Evolutionary conservation across 768 basidiomycete species (phyloP), one percentile per base, ranked within the genome.

Genomic region (Macrolepiota fuliginosa): DNA sequence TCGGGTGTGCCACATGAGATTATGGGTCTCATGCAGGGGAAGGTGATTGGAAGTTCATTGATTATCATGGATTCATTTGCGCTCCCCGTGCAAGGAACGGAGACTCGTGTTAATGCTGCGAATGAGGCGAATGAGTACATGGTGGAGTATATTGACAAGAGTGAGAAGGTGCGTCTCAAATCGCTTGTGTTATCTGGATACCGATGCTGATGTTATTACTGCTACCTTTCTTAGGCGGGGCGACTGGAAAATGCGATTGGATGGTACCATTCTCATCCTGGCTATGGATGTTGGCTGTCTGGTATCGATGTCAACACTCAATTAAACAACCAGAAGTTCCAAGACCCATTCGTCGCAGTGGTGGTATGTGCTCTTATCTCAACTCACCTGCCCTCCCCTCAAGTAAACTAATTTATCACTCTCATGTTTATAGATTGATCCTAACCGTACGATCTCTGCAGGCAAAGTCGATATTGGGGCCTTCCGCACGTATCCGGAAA

Each of bases 221-320:
- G 49, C 36, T 59, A 56, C 56, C 29, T 54, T 57, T 15, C 19
- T 5, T 50, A 97, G 87, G 94, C 92, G 13, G 90, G 89, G 54
- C 79, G 95, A 69, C 79, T 86, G 52, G 94, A 96, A 72, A 87
- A 95, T 71, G 89, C 87, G 6, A 91, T 96, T 65, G 94, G 94
- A n/a, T 96, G 94, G 94, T 97, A 97, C 72, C 94, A 97, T 73
- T 96, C 94, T 15, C 97, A 99, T 77, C 97, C 97, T 4, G 97
- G 97, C 13, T 99, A 98, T 71, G 97, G 97, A 17, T 99, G 97
- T 74, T 99, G 97, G 97, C 78, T 99, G 9, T 98, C 96, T 12
- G 97, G 97, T 25, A 98, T 99, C 76, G 97, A 99, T 69, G 97
- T 98, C 62, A 92, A 91, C 71, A 99, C 97, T 0, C 97, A 99